These are phyloP conservation scores for Ceriops tagal DNA, from an alignment of 345 rosid species.

Conservation along the genomic window DNA sequence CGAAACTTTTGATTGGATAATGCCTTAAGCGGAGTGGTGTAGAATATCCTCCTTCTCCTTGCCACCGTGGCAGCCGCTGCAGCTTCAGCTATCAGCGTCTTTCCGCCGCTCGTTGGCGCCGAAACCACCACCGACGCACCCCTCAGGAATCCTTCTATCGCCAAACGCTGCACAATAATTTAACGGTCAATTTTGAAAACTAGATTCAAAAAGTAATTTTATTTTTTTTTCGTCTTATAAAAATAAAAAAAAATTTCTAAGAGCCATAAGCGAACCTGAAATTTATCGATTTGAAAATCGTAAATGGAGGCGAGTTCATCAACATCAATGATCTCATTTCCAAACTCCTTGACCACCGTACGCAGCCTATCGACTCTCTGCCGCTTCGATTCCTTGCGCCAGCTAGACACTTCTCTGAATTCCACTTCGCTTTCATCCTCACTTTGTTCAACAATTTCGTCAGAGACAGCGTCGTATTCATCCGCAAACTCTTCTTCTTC, in stretches of 20 bases:
- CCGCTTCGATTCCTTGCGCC: conserved; percentile 48
- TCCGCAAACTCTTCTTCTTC: conserved; percentile 56
- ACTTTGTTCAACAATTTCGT: conserved; percentile 20
- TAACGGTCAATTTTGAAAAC: too few relatives aligned
- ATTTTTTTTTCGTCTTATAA: not conserved
- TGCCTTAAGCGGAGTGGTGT: conserved; percentile 96
- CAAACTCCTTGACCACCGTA: conserved; percentile 58
- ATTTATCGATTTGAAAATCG: conserved; percentile 85
- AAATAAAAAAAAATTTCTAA: not conserved
- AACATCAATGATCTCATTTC: conserved; percentile 66
- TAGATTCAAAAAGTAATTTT: not conserved
- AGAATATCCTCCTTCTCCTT: conserved; percentile 72
- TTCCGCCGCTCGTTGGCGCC: conserved; percentile 95
- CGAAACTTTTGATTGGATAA: conserved; percentile 96
- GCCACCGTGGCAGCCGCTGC: conserved; percentile 90
- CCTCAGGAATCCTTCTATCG: conserved; percentile 72
- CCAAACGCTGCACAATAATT: conserved; percentile 48
- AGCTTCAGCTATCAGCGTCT: conserved; percentile 96
- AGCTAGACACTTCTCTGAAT: conserved; percentile 8
- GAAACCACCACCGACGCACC: conserved; percentile 92
- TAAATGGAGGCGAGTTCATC: conserved; percentile 74
- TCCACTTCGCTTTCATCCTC: conserved; percentile 53
- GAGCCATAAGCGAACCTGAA: conserved; percentile 51
- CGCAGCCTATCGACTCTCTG: conserved; percentile 80
- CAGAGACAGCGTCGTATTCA: conserved; percentile 52